Conservation (phyloP, 495 filamentous ascomycete species). For the Annulohypoxylon nitens region DNA sequence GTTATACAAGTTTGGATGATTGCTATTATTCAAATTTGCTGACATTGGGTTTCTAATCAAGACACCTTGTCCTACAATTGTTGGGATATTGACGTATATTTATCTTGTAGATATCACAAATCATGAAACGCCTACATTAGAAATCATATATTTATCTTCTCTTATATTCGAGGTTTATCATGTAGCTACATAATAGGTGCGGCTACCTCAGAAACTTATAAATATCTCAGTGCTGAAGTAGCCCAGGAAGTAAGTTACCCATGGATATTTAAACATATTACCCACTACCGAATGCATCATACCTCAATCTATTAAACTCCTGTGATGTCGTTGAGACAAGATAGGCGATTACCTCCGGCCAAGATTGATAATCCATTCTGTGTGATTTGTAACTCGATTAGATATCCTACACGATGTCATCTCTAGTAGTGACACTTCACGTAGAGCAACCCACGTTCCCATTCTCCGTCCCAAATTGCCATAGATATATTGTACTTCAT, state of each 20-base stretch:
- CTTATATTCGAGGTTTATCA: not conserved
- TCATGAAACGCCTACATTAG: no score
- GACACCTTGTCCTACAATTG: not conserved
- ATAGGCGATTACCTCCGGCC: not conserved
- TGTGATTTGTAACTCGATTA: not conserved
- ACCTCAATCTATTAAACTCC: not conserved
- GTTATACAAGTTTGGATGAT: no score
- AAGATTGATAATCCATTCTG: conserved; percentile 1
- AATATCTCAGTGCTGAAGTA: not conserved
- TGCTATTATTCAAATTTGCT: not conserved
- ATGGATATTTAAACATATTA: not conserved
- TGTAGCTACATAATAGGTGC: not conserved
- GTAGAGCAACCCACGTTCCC: not conserved
- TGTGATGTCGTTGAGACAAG: not conserved
- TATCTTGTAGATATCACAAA: not conserved
- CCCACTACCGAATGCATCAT: not conserved
- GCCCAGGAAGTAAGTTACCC: not conserved
- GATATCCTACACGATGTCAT: not conserved
- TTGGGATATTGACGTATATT: not conserved
- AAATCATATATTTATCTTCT: not conserved
- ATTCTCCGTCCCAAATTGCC: conserved; percentile 6
- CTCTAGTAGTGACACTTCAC: not conserved
- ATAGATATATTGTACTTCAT: no score
- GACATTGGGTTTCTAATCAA: not conserved
- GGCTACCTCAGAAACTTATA: not conserved